Evolutionary conservation across 768 basidiomycete species (phyloP), one percentile per base, ranked within the genome.

Genomic region (Pleurotus platypus): DNA sequence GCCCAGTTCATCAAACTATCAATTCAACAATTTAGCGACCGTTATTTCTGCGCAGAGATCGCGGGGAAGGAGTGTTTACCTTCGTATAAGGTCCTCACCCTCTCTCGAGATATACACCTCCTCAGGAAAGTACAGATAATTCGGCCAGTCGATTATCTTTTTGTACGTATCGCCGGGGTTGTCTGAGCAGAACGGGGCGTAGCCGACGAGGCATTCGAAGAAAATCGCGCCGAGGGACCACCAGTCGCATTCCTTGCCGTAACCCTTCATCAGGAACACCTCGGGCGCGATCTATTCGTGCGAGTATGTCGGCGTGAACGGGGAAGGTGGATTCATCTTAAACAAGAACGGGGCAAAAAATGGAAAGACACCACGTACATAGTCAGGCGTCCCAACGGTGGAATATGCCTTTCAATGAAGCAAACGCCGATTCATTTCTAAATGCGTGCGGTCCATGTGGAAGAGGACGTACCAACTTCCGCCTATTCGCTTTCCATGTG

Each of bases 241-340:
- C 96, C 96, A 99, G 72, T 99, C 96, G 68, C 96, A 98, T 72
- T 98, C 96, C 72, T 96, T 95, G 47, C 94, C 94, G 64, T 99
- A 99, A 4, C 96, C 96, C 67, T 96, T 90, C 77, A 96, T 89
- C 69, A 94, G 74, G 80, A 99, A 98, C 63, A 98, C 96, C 66
- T 98, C 95, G 2, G 95, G 95, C 0, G 95, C 94, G 65, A 98
- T 98, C 51, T 54, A 16, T 16, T 24, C 20, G 27, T 50, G 49
- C 7, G 49, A 18, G 8, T 7, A 13, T n/a, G 16, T 16, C 49
- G 20, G 20, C 20, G 13, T 12, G 27, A 35, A 7, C 16, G 46
- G 27, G 46, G n/a, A 26, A 24, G 22, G 22, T 26, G 46, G 6
- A 24, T 48, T 15, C 16, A 9, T 16, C 20, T 48, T 82, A 96